These are phyloP conservation scores for Yamadazyma triangularis DNA, from an alignment of 1,139 yeast species.

Conservation along the genomic window DNA sequence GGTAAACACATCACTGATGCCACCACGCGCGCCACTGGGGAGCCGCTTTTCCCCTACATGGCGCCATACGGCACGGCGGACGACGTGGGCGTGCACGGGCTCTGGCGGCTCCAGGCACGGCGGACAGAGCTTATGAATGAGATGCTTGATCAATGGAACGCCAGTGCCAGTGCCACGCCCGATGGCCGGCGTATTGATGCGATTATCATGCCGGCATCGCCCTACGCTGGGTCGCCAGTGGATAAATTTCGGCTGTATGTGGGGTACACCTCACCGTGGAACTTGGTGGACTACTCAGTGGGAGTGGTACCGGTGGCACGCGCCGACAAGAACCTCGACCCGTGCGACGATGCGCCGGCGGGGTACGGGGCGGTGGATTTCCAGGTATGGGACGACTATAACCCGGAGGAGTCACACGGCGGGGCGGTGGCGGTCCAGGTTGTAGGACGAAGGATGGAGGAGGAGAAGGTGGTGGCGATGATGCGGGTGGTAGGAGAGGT, in stretches of 20 bases:
- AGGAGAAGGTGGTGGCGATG: slow-evolving; percentile 53
- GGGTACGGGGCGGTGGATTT: slow-evolving; percentile 16
- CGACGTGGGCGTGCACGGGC: slow-evolving; percentile 31
- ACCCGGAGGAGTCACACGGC: slow-evolving; percentile 54
- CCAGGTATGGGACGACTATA: slow-evolving; percentile 33
- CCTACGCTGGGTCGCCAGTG: slow-evolving; percentile 44
- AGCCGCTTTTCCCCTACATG: slow-evolving; percentile 39
- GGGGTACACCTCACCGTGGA: slow-evolving; percentile 56
- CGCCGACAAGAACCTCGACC: slow-evolving; percentile 43
- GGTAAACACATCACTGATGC: slow-evolving; percentile 27
- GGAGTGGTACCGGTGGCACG: slow-evolving; percentile 57
- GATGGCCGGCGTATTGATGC: slow-evolving; percentile 46
- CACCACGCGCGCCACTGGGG: slow-evolving; percentile 39
- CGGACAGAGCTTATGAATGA: slow-evolving; percentile 26
- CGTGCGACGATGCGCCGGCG: slow-evolving; percentile 13
- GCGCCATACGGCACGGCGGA: slow-evolving; percentile 23
- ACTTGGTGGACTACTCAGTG: slow-evolving; percentile 54
- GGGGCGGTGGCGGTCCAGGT: slow-evolving; percentile 67
- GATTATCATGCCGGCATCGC: slow-evolving; percentile 43
- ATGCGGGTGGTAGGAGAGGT: slow-evolving; percentile 17
- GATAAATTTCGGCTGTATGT: slow-evolving; percentile 30
- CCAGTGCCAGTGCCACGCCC: slow-evolving; percentile 23
- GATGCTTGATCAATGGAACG: slow-evolving; percentile 36
- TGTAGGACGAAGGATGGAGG: slow-evolving; percentile 54
- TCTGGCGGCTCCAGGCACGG: slow-evolving; percentile 40